Percentiles rank a stretch among this genome's conserved stretches.
These are phyloP conservation scores for Phaffomyces thermotolerans DNA, from an alignment of 805 yeast species.

Conservation along the genomic window DNA sequence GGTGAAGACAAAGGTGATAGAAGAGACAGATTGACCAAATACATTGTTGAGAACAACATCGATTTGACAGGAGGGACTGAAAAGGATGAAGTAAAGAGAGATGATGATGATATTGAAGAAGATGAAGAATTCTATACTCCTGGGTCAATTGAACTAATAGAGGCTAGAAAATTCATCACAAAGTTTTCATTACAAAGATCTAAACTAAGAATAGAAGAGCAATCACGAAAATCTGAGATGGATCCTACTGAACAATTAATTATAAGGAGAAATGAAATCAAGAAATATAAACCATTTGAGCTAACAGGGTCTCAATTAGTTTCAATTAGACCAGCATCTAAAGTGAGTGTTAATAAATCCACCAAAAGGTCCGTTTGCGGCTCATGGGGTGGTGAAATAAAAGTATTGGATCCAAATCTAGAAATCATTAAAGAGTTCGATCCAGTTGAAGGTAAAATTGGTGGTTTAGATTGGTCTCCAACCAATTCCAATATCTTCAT, in stretches of 20 bases:
- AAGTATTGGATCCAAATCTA: constrained; percentile 39
- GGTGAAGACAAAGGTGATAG: constrained; percentile 59
- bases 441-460: constrained; percentile 52
- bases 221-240: constrained; percentile 24
- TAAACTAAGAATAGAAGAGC: constrained; percentile 30
- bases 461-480: constrained; percentile 64
- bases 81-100: constrained; percentile 14
- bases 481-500: constrained; percentile 26
- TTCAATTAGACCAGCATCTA: constrained; percentile 62
- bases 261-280: constrained; percentile 37
- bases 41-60: constrained; percentile 31
- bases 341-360: constrained; percentile 38
- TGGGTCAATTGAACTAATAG: constrained; percentile 47
- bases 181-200: constrained; percentile 43
- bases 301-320: constrained; percentile 64
- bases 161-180: constrained; percentile 47
- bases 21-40: constrained; percentile 47
- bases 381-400: constrained; percentile 77
- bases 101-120: constrained; percentile 26
- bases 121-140: constrained; percentile 85
- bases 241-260: constrained; percentile 38
- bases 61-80: constrained; percentile 16
- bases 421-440: constrained; percentile 18
- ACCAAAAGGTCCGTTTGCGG: constrained; percentile 48
- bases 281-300: constrained; percentile 29